Conservation (phyloP, 2,329 filamentous ascomycete species). For the Arthroderma uncinatum region DNA sequence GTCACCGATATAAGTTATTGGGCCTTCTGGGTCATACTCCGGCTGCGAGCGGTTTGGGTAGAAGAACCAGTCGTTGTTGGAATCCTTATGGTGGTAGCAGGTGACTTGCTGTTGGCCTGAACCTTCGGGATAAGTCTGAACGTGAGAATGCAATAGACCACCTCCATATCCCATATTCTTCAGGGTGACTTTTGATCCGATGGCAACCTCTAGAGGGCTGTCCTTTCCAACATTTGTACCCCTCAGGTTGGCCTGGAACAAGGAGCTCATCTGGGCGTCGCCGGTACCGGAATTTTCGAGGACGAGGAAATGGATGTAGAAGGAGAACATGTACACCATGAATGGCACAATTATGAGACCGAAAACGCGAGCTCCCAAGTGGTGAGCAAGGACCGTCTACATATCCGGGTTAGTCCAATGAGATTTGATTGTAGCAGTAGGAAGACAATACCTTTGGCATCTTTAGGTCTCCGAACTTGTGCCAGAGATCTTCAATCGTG, state of each 20-base stretch:
- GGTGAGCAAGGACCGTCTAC: conserved; percentile 52
- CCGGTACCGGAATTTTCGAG: conserved; percentile 88
- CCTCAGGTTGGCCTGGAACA: conserved; percentile 93
- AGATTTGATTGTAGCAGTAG: background rate
- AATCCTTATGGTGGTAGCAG: conserved; percentile 98
- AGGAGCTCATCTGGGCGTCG: conserved; percentile 98
- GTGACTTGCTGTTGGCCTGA: conserved; percentile 93
- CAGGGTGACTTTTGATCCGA: conserved; percentile 78
- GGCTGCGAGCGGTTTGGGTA: conserved; percentile 77
- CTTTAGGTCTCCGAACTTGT: conserved; percentile 88
- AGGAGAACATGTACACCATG: conserved; percentile 89
- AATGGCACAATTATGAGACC: conserved; percentile 82
- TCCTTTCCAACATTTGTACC: conserved; percentile 91
- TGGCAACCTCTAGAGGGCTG: conserved; percentile 82
- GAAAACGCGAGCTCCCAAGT: conserved; percentile 67
- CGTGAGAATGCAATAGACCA: conserved; percentile 88
- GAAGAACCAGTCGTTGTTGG: conserved; percentile 99
- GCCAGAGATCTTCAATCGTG: conserved; percentile 93
- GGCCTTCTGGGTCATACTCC: conserved; percentile 60
- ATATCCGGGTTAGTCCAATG: background rate
- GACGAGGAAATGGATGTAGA: conserved; percentile 87
- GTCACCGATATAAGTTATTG: conserved; percentile 64
- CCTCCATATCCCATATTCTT: conserved; percentile 99
- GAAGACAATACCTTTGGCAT: conserved; percentile 61
- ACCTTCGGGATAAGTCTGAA: conserved; percentile 91